Conservation (phyloP, 106 monocot genomes). For the Dendrobium nobile region DNA sequence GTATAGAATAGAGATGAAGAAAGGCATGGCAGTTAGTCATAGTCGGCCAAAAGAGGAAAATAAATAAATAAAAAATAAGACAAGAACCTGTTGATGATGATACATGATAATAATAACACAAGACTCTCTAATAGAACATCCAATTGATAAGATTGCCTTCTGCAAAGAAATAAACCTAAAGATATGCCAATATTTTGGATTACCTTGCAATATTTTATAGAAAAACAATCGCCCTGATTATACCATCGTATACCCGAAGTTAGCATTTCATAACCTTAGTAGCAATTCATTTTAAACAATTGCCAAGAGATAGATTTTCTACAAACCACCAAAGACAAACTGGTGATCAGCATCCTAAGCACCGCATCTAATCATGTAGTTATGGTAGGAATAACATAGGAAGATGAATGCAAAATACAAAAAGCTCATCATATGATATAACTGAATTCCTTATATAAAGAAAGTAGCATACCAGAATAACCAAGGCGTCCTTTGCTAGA, state of each 20-base stretch:
- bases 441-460: not conserved
- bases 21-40: not conserved
- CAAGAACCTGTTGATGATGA: not conserved
- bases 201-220: not conserved
- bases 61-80: not conserved
- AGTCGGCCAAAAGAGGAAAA: not conserved
- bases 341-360: not conserved
- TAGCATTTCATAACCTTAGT: not conserved
- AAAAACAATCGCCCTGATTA: not conserved
- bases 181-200: too few relatives aligned
- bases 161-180: too few relatives aligned
- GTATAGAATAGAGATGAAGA: not conserved
- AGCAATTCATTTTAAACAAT: not conserved
- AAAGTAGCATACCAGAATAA: constrained; percentile 62
- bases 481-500: constrained; percentile 46
- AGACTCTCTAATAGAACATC: not conserved
- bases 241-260: not conserved
- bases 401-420: not conserved
- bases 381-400: not conserved
- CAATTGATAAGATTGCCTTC: too few relatives aligned
- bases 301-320: not conserved
- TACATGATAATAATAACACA: not conserved
- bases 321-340: not conserved
- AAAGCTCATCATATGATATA: not conserved
- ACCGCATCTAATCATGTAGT: not conserved